Conservation (phyloP, 768 basidiomycete genomes). For the Hygrophorus pudorinus region DNA sequence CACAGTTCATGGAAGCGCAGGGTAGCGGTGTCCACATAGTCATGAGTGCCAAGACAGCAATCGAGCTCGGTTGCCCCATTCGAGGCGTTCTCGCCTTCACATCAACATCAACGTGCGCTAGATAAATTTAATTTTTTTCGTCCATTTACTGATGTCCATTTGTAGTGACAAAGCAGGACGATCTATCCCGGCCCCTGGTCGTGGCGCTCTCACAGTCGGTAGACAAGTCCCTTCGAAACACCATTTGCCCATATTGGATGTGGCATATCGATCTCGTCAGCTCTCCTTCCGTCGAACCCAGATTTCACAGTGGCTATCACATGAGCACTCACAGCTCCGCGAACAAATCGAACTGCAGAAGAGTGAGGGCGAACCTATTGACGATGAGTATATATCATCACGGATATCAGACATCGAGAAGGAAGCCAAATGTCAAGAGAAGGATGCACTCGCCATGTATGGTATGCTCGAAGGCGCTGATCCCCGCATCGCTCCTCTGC, state of each 20-base stretch:
- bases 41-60: slow-evolving; percentile 93
- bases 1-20: slow-evolving; percentile 90
- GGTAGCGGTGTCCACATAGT: slow-evolving; percentile 95
- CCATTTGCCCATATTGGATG: slow-evolving; percentile 69
- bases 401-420: slow-evolving; percentile 80
- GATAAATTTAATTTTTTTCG: not conserved
- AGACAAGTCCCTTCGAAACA: slow-evolving; percentile 75
- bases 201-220: slow-evolving; percentile 83
- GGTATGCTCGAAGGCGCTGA: slow-evolving; percentile 92
- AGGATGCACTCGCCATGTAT: slow-evolving; percentile 84
- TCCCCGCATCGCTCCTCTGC: slow-evolving; percentile 80
- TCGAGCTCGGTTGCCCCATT: slow-evolving; percentile 89
- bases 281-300: slow-evolving; percentile 91
- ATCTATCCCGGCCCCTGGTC: slow-evolving; percentile 94
- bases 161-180: slow-evolving; percentile 94
- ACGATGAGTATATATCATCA: slow-evolving; percentile 63
- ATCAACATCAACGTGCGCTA: slow-evolving; percentile 83
- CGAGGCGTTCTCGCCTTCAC: slow-evolving; percentile 93
- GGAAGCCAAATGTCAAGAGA: slow-evolving; percentile 88
- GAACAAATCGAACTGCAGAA: slow-evolving; percentile 64
- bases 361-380: slow-evolving; percentile 36
- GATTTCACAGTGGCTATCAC: slow-evolving; percentile 87
- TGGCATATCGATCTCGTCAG: slow-evolving; percentile 88
- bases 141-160: not conserved
- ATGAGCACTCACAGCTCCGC: slow-evolving; percentile 80